Percentiles rank a stretch among this genome's conserved stretches.
phyloP scores from a whole-genome alignment of 805 yeast species.

The Lachancea mirantina region DNA sequence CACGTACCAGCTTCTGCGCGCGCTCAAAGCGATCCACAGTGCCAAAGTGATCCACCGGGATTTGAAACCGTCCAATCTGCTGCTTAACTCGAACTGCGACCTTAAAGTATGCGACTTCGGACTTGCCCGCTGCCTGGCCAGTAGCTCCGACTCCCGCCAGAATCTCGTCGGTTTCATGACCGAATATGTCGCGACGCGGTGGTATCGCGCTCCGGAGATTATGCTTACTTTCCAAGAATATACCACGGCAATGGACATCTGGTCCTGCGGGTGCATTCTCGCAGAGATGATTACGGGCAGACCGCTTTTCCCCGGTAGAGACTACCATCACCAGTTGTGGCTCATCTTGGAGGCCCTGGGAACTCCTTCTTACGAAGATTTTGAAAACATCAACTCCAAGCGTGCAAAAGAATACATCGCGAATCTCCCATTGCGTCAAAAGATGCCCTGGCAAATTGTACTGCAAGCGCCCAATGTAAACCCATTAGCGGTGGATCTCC shows the following conservation, averaged over 20 bases:
- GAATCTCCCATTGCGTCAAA: constrained; percentile 55
- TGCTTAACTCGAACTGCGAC: constrained; percentile 65
- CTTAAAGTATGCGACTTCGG: constrained; percentile 78
- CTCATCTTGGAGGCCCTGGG: constrained; percentile 64
- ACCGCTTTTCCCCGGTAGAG: constrained; percentile 71
- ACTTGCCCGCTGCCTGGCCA: constrained; percentile 49
- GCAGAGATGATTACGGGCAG: constrained; percentile 58
- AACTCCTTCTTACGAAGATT: constrained; percentile 67
- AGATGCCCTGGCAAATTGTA: constrained; percentile 38
- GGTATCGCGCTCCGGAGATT: constrained; percentile 82
- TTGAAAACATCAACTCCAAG: constrained; percentile 62
- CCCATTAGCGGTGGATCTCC: constrained; percentile 49
- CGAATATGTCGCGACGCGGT: constrained; percentile 77
- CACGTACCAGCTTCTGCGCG: constrained; percentile 62
- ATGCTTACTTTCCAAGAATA: constrained; percentile 69
- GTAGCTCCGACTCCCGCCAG: constrained; percentile 35
- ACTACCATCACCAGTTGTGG: constrained; percentile 60
- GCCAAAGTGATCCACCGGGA: constrained; percentile 73
- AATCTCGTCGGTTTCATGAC: constrained; percentile 52
- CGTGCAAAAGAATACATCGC: constrained; percentile 73
- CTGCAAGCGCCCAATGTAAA: constrained; percentile 26
- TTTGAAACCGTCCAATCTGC: constrained; percentile 64
- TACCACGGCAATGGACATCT: constrained; percentile 68
- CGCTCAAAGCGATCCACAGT: constrained; percentile 62
- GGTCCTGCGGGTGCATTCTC: constrained; percentile 76